Conservation (phyloP, 306 rosid species). For the Sphenostylis stenocarpa region DNA sequence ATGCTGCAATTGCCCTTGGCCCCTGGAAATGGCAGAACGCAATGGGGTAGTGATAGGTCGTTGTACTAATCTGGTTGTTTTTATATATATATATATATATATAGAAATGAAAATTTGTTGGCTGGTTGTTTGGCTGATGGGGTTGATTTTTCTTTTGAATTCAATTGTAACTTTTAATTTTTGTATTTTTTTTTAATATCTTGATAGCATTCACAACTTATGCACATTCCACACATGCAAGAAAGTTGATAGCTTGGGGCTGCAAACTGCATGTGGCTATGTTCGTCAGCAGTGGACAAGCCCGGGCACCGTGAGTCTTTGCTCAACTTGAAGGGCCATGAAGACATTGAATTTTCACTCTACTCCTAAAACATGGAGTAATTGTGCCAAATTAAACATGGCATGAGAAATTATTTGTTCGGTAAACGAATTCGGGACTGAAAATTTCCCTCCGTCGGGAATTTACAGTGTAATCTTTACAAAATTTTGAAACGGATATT, state of each 20-base stretch:
- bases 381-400: background rate
- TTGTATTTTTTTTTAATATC: constrained; percentile 31
- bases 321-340: background rate
- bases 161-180: constrained; percentile 45
- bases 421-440: background rate
- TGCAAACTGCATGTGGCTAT: background rate
- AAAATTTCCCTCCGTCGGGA: constrained; percentile 3
- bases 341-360: background rate
- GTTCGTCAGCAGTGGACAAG: background rate
- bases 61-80: constrained; percentile 66
- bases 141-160: constrained; percentile 55
- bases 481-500: constrained; percentile 18
- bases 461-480: constrained; percentile 22
- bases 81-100: constrained; percentile 50
- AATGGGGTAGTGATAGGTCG: constrained; percentile 51
- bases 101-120: constrained; percentile 60
- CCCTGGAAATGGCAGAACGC: constrained; percentile 44
- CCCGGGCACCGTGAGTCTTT: background rate
- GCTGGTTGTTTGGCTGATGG: constrained; percentile 71
- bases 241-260: constrained; percentile 24
- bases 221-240: background rate
- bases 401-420: background rate
- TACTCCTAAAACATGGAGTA: background rate
- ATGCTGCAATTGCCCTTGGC: constrained; percentile 55
- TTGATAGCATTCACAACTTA: constrained; percentile 14